Evolutionary conservation across 1,139 yeast species (phyloP), one percentile per base, ranked within the genome.

Genomic region (Scheffersomyces insectosa): DNA sequence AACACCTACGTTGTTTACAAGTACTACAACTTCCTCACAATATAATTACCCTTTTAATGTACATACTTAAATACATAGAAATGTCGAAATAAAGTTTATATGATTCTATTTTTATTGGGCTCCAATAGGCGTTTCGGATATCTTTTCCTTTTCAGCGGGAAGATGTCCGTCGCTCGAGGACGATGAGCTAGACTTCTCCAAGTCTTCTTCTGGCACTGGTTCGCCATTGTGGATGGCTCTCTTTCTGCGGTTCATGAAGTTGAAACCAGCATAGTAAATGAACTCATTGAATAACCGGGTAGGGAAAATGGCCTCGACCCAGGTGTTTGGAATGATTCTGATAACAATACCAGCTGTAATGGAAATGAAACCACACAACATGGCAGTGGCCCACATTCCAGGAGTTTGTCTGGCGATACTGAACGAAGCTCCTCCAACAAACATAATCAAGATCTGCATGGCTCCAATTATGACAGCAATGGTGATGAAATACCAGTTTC

Each of bases 381-480:
- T 67, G 0, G 98, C 96, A 3, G 90, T 82, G 0, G 81, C 95
- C 99, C 99, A 95, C 85, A 83, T 83, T 2, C 80, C 82, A 5
- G 87, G 85, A 1, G 95, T 83, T 65, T 88, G 95, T 50, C 85
- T 77, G 3, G 80, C 82, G 52, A 91, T 77, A 14, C 90, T 81
- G 65, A 95, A 95, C 0, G 99, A 97, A 38, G 95, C 88, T 45
- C 99, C 99, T 42, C 99, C 99, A 50, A 89, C 93, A 68, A 83
- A 88, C 98, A 95, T 91, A 56, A 95, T 91, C 46, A 93, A 65
- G 6, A 91, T 72, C 68, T 95, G 99, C 62, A 83, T 80, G 10
- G 85, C 91, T 34, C 84, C 91, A 64, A 95, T 91, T 40, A 93
- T 74, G 3, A 66, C 52, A 11, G 88, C 82, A 55, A 93, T 90